A percentile compares a stretch with the other conserved stretches of the same genome.
Evolutionary conservation across 1,284 basidiomycete genomes (phyloP).

Genomic region (Pterulicium gracile): DNA sequence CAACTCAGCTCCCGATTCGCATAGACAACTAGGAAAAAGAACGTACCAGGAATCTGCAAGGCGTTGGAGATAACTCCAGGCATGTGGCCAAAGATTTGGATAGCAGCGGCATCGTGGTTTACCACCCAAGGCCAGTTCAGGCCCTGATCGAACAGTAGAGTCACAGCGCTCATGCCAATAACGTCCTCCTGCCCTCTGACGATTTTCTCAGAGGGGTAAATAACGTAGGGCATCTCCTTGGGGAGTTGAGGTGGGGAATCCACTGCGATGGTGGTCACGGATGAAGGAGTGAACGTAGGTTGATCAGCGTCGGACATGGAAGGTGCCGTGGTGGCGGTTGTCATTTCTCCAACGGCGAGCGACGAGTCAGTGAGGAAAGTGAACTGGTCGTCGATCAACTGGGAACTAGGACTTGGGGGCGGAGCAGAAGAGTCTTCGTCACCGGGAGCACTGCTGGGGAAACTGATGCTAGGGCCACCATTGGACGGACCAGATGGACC

Average conservation of each 20-base stretch:
- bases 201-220: constrained; percentile 33
- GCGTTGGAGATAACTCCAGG: constrained; percentile 41
- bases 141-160: constrained; percentile 41
- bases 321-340: constrained; percentile 16
- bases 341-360: constrained; percentile 26
- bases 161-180: constrained; percentile 34
- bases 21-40: constrained; percentile 12
- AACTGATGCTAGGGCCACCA: no score
- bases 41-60: constrained; percentile 36
- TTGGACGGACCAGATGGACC: no score
- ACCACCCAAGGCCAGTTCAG: constrained; percentile 60
- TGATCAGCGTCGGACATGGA: constrained; percentile 49
- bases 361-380: constrained; percentile 30
- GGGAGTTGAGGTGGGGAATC: constrained; percentile 36
- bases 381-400: constrained; percentile 15
- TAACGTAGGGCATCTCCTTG: constrained; percentile 42
- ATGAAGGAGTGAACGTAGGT: constrained; percentile 31
- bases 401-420: not conserved
- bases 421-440: constrained; percentile 8
- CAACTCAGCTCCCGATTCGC: constrained; percentile 1
- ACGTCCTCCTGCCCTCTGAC: constrained; percentile 21
- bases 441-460: no score
- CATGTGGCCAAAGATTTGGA: constrained; percentile 54
- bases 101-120: constrained; percentile 30
- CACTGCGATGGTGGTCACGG: constrained; percentile 15